Evolutionary conservation across 2,329 filamentous ascomycete genomes (phyloP), one percentile per base, ranked within the genome.

Genomic region (Pseudocercospora fuligena): DNA sequence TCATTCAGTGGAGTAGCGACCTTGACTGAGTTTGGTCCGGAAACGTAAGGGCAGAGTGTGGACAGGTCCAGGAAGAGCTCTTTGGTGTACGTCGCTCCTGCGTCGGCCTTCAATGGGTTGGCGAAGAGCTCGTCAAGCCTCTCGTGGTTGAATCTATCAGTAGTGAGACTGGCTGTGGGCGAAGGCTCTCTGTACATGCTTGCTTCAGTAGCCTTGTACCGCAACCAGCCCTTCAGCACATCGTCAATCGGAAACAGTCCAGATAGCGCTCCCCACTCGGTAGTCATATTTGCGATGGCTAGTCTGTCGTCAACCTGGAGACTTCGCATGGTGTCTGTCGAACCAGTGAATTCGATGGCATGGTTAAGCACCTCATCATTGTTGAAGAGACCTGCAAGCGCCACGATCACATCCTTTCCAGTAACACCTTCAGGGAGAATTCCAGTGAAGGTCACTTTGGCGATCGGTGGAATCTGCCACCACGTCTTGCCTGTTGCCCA

Each of bases 381-480:
- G 80, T 92, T 91, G 82, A 98, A 96, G 0, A 97, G 81, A 0
- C 91, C 92, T 72, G 92, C 96, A 0, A 98, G 85, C 0, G 93
- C 92, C 27, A 97, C 87, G 71, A 98, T 98, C 12, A 97, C 91
- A 78, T 98, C 95, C 80, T 99, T 98, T 31, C 93, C 94, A 0
- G 91, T 93, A 0, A 97, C 93, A 11, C 94, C 94, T 0, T 83
- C 81, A 0, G 92, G 94, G 6, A 97, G 82, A 0, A 87, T 79
- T 6, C 93, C 94, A 0, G 86, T 92, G 11, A 98, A 84, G 0
- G 87, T 94, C 25, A 97, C 87, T 79, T 91, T 90, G 0, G 91
- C 92, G 29, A 97, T 87, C 0, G 93, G 92, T 0, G 94, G 94
- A 25, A 95, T 86, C 80, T 96, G 92, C 88, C 89, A 97, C 93